phyloP scores from a whole-genome alignment of 2,329 filamentous ascomycete species.

The Pyrenochaeta sp. region DNA sequence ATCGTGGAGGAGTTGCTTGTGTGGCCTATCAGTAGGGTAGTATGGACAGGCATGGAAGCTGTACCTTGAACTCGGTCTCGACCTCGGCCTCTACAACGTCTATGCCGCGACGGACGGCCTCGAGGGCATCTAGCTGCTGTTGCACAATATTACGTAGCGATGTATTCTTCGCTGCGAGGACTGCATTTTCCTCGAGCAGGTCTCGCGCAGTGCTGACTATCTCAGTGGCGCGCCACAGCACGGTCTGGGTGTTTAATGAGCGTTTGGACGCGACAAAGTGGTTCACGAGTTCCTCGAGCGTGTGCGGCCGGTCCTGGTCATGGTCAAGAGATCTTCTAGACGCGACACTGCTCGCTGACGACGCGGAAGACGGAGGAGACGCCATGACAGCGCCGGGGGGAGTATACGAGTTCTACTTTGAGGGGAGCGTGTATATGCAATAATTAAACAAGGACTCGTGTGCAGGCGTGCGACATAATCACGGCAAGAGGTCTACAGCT shows the following conservation, averaged over 20 bases:
- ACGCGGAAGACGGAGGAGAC: conserved; percentile 53
- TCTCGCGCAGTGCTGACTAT: conserved; percentile 79
- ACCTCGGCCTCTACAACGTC: conserved; percentile 53
- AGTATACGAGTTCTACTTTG: too few relatives aligned
- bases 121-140: conserved; percentile 55
- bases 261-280: conserved; percentile 88
- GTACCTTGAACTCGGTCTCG: conserved; percentile 54
- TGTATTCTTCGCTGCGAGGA: conserved; percentile 66
- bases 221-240: conserved; percentile 86
- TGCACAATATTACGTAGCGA: conserved; percentile 54
- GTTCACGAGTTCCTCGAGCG: conserved; percentile 79
- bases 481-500: neutral
- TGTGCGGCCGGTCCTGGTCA: conserved; percentile 47
- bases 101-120: conserved; percentile 55
- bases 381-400: conserved; percentile 34
- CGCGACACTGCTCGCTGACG: conserved; percentile 48
- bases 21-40: conserved; percentile 2
- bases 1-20: conserved; percentile 62
- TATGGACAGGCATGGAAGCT: neutral
- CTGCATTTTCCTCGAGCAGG: conserved; percentile 79
- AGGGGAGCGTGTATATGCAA: neutral
- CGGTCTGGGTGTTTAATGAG: conserved; percentile 81
- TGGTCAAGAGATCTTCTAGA: conserved; percentile 33
- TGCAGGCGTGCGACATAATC: neutral
- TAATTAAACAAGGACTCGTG: neutral